These are phyloP conservation scores for Geosiphon pyriformis DNA, from an alignment of 192 early-diverging fungal species.

Conservation along the genomic window DNA sequence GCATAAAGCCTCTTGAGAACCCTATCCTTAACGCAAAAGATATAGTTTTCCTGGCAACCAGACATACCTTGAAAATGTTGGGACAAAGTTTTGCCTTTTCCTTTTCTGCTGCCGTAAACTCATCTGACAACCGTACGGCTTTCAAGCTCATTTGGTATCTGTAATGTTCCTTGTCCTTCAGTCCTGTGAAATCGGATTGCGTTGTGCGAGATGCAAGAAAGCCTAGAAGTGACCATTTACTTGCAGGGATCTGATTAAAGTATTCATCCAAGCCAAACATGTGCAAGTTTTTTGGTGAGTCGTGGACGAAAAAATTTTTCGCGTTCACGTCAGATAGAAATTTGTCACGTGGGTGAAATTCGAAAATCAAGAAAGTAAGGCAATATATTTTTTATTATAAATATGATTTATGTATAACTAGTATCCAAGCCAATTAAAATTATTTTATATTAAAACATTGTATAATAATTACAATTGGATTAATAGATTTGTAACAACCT, in stretches of 20 bases:
- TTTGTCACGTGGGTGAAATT: too few relatives aligned
- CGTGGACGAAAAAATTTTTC: background rate
- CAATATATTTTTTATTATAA: too few relatives aligned
- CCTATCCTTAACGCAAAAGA: too few relatives aligned
- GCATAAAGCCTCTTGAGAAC: too few relatives aligned
- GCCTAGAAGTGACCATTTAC: constrained; percentile 20
- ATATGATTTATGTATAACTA: too few relatives aligned
- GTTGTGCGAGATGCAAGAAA: constrained; percentile 7
- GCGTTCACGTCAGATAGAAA: background rate
- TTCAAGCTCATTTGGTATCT: constrained; percentile 21
- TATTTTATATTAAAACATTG: too few relatives aligned
- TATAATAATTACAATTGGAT: too few relatives aligned
- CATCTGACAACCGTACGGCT: constrained; percentile 10
- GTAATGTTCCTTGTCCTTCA: constrained; percentile 19
- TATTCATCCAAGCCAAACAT: constrained; percentile 13
- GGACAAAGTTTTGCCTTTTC: too few relatives aligned
- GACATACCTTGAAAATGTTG: constrained; percentile 15
- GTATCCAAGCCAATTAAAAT: too few relatives aligned
- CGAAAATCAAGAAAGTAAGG: too few relatives aligned
- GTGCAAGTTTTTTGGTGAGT: background rate
- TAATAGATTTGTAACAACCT: too few relatives aligned
- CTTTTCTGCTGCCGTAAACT: background rate
- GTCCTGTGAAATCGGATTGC: constrained; percentile 14
- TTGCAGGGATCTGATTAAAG: constrained; percentile 11
- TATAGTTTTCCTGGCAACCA: constrained; percentile 2